Evolutionary conservation across 2,329 filamentous ascomycete genomes (phyloP), one percentile per base, ranked within the genome.

Genomic region (Penicillium sp.): DNA sequence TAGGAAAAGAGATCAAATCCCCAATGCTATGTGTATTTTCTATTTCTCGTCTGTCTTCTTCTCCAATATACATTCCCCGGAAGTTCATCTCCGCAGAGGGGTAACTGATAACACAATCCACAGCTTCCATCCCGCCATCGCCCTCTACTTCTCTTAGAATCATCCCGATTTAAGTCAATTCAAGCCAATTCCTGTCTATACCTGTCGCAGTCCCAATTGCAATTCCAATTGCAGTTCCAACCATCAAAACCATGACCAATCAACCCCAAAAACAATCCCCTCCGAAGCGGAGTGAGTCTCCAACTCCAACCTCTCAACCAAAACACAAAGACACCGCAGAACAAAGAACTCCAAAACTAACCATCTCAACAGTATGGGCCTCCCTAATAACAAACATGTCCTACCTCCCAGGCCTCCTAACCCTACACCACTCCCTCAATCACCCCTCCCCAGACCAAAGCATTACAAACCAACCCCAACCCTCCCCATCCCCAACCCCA

Each of bases 331-430:
- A 27, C 31, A 27, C 31, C 31, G 37, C 38, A 29, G 15, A n/a
- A 31, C 25, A 3, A n/a, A 38, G 35, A n/a, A n/a, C 13, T 4
- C 9, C 33, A 31, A n/a, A 23, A 29, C 38, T 50, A 61, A 56
- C 59, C 8, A 21, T 21, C 27, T 9, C 17, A n/a, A 19, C 21
- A 89, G 89, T 92, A 73, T 94, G 89, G 89, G 90, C 89, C 31
- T 89, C 86, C 9, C 82, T 93, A 64, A 90, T 94, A 72, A 93
- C 90, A 58, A 93, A 92, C 76, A 85, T 85, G 50, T 81, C 82
- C 68, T 94, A 93, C 76, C 85, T 94, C 62, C 84, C 88, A 5
- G 90, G 90, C 50, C 86, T 93, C 50, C 81, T 93, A 56, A 90
- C 89, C 2, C 87, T 94, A 62, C 83, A 90, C 71, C 83, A 88